These are phyloP conservation scores for Ochromonas danica DNA, from an alignment of 108 stramenopile genomes.

Conservation along the genomic window DNA sequence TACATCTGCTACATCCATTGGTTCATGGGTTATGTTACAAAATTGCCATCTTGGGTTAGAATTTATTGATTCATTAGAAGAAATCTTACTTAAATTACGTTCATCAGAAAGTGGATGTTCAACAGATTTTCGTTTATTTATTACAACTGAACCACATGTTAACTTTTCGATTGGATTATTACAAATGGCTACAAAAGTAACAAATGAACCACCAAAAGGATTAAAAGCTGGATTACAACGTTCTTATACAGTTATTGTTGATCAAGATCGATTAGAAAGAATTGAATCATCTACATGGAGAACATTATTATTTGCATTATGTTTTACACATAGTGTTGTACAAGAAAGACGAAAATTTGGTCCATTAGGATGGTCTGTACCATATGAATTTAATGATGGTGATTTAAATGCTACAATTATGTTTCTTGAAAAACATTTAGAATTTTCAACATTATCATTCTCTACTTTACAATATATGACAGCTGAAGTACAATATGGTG, in stretches of 20 bases:
- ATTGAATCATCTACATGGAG: constrained; percentile 56
- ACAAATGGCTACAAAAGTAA: constrained; percentile 53
- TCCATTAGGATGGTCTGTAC: constrained; percentile 57
- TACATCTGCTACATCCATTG: constrained; percentile 31
- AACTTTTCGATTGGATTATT: constrained; percentile 52
- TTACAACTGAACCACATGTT: constrained; percentile 44
- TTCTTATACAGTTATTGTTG: constrained; percentile 47
- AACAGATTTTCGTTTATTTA: constrained; percentile 45
- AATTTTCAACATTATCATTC: constrained; percentile 41
- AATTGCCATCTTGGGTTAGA: constrained; percentile 51
- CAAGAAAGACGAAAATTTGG: constrained; percentile 61
- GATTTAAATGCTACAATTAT: constrained; percentile 52
- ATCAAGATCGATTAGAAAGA: constrained; percentile 57
- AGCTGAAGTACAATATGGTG: constrained; percentile 56
- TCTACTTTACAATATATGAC: constrained; percentile 58
- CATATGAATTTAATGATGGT: constrained; percentile 59
- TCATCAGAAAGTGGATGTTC: constrained; percentile 4
- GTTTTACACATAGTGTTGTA: constrained; percentile 54
- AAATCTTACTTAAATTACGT: constrained; percentile 34
- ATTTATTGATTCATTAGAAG: constrained; percentile 47
- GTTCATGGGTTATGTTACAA: constrained; percentile 52
- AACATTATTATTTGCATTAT: constrained; percentile 45
- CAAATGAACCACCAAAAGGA: constrained; percentile 56
- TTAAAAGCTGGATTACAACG: constrained; percentile 49
- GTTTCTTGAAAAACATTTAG: constrained; percentile 57